phyloP scores from a whole-genome alignment of 2,329 filamentous ascomycete species.

The Tolypocladium cylindrosporum region DNA sequence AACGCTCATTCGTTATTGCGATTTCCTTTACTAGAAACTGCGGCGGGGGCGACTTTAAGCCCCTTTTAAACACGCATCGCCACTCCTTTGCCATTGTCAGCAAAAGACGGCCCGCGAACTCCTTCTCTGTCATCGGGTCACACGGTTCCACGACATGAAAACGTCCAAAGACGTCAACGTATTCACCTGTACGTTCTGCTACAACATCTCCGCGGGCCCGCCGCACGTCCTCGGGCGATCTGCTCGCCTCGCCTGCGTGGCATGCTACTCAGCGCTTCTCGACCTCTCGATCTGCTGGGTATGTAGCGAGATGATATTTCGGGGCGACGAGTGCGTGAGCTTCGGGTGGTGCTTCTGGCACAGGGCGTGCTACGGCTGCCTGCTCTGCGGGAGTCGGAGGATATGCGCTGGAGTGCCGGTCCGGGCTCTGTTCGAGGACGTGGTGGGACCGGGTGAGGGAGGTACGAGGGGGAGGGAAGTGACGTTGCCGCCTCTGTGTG shows the following conservation, averaged over 20 bases:
- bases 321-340: slow-evolving; percentile 44
- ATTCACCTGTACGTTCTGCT: slow-evolving; percentile 50
- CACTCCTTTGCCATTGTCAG: not conserved
- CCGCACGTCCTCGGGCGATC: slow-evolving; percentile 33
- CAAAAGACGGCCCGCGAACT: not conserved
- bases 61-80: not conserved
- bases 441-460: not conserved
- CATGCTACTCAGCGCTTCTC: slow-evolving; percentile 37
- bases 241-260: slow-evolving; percentile 36
- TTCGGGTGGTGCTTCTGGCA: slow-evolving; percentile 55
- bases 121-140: no score
- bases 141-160: not conserved
- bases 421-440: slow-evolving; percentile 20
- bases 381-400: slow-evolving; percentile 36
- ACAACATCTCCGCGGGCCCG: slow-evolving; percentile 25
- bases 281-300: slow-evolving; percentile 48
- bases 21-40: not conserved
- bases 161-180: not conserved
- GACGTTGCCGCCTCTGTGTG: slow-evolving; percentile 37
- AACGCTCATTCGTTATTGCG: not conserved
- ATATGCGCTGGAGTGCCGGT: slow-evolving; percentile 25
- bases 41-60: not conserved
- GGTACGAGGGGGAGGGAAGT: slow-evolving; percentile 28
- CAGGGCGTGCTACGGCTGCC: slow-evolving; percentile 43
- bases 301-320: slow-evolving; percentile 43